Percentiles rank a stretch among this genome's conserved stretches.
phyloP scores from a whole-genome alignment of 306 rosid genomes.

The Calophaca sinica region DNA sequence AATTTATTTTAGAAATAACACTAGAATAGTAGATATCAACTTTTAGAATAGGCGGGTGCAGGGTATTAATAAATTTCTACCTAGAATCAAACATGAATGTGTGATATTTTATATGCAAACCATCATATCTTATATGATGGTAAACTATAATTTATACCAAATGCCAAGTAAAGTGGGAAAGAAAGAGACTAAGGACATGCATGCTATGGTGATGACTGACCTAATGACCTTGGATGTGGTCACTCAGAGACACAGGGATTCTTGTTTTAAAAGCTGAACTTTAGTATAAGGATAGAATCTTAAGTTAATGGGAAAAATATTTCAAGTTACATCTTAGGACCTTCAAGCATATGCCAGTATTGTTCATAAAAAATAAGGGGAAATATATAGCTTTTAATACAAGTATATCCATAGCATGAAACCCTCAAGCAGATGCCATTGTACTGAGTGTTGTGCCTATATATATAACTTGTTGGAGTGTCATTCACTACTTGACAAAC shows the following conservation, averaged over 20 bases:
- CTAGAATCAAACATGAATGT: too few relatives aligned
- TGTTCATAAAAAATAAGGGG: background rate
- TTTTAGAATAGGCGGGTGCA: too few relatives aligned
- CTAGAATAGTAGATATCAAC: too few relatives aligned
- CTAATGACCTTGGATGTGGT: background rate
- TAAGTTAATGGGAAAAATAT: background rate
- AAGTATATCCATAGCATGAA: slow-evolving; percentile 47
- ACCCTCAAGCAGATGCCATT: slow-evolving; percentile 31
- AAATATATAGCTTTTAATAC: background rate
- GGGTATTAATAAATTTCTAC: too few relatives aligned
- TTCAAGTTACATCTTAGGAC: background rate
- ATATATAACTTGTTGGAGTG: slow-evolving; percentile 35
- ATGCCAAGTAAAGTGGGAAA: too few relatives aligned
- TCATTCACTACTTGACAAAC: slow-evolving; percentile 23
- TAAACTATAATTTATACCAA: too few relatives aligned
- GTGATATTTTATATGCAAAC: too few relatives aligned
- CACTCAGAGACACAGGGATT: background rate
- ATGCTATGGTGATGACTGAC: background rate
- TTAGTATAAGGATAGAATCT: background rate
- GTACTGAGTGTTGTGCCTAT: slow-evolving; percentile 17
- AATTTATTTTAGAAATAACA: too few relatives aligned
- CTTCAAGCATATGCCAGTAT: slow-evolving; percentile 23
- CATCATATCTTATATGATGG: too few relatives aligned
- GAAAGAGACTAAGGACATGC: too few relatives aligned
- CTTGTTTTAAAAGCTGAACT: background rate